A percentile compares a stretch with the other conserved stretches of the same genome.
phyloP scores from a whole-genome alignment of 257 asterid species.

The Paraleonurus japonicus region DNA sequence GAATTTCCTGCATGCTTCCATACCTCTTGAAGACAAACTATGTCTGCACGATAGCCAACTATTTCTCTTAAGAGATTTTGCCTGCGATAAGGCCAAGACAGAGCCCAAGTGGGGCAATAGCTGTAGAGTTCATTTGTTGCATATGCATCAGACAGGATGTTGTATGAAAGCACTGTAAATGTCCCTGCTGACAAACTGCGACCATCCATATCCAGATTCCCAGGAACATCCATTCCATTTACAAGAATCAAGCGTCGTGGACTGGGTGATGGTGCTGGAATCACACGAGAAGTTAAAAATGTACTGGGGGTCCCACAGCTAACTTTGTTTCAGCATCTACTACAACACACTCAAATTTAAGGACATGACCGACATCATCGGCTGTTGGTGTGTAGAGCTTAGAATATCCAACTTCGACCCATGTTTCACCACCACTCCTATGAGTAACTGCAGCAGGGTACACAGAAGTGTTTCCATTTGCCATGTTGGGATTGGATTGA shows the following conservation, averaged over 20 bases:
- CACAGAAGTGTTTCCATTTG: conserved; percentile 54
- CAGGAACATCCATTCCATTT: conserved; percentile 60
- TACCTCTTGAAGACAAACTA: conserved; percentile 99
- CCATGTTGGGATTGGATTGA: conserved; percentile 59
- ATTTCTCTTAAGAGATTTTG: conserved; percentile 92
- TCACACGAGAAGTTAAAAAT: conserved; percentile 79
- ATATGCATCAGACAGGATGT: conserved; percentile 70
- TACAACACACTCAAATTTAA: conserved; percentile 87
- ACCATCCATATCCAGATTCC: conserved; percentile 60
- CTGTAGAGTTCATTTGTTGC: conserved; percentile 71
- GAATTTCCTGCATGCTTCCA: conserved; percentile 7
- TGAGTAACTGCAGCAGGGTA: conserved; percentile 80
- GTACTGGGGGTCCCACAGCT: conserved; percentile 66
- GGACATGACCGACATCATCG: conserved; percentile 88
- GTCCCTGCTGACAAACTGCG: conserved; percentile 63
- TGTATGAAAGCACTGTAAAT: conserved; percentile 94
- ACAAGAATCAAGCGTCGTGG: conserved; percentile 78
- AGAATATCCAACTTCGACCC: conserved; percentile 90
- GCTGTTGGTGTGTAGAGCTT: conserved; percentile 91
- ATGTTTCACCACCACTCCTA: conserved; percentile 82
- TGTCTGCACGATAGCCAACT: conserved; percentile 86
- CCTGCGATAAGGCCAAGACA: conserved; percentile 95
- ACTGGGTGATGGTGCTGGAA: conserved; percentile 95
- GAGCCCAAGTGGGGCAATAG: conserved; percentile 99
- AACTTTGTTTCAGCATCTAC: conserved; percentile 65